These are phyloP conservation scores for Leccinellum luteum DNA, from an alignment of 768 basidiomycete species.

Conservation along the genomic window DNA sequence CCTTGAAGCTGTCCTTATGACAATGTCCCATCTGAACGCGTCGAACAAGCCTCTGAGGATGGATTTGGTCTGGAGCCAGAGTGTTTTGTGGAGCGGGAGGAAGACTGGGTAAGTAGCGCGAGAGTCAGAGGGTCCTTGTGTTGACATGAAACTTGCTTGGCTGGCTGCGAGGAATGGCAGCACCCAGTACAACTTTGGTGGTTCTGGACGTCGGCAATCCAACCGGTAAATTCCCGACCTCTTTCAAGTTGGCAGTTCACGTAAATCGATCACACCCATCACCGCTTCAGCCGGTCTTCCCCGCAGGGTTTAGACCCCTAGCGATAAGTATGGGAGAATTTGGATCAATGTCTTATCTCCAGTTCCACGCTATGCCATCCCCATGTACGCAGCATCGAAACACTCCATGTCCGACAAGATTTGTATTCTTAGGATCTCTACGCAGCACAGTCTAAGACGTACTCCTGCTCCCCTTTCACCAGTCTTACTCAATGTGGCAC, in stretches of 20 bases:
- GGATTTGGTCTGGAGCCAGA: conserved; percentile 59
- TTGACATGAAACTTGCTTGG: conserved; percentile 23
- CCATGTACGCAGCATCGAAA: background rate
- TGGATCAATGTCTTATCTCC: conserved; percentile 1
- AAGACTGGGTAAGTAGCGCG: conserved; percentile 67
- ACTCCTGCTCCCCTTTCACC: conserved; percentile 4
- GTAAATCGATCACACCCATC: background rate
- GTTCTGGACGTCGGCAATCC: conserved; percentile 8
- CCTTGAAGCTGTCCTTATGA: conserved; percentile 57
- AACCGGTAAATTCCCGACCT: conserved; percentile 14
- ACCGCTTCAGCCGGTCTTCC: conserved; percentile 3
- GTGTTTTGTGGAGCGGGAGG: conserved; percentile 59
- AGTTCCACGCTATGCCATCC: background rate
- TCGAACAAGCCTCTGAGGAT: conserved; percentile 61
- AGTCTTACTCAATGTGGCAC: background rate
- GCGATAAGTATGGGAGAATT: background rate
- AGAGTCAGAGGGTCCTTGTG: conserved; percentile 32
- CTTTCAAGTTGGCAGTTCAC: background rate
- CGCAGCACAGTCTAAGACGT: background rate
- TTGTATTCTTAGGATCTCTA: background rate
- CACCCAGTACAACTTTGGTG: background rate
- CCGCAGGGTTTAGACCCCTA: conserved; percentile 7
- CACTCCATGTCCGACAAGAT: background rate
- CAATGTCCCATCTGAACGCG: conserved; percentile 70
- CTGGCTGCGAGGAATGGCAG: background rate